Conservation (phyloP, 768 basidiomycete species). For the Lactarius akahatsu region DNA sequence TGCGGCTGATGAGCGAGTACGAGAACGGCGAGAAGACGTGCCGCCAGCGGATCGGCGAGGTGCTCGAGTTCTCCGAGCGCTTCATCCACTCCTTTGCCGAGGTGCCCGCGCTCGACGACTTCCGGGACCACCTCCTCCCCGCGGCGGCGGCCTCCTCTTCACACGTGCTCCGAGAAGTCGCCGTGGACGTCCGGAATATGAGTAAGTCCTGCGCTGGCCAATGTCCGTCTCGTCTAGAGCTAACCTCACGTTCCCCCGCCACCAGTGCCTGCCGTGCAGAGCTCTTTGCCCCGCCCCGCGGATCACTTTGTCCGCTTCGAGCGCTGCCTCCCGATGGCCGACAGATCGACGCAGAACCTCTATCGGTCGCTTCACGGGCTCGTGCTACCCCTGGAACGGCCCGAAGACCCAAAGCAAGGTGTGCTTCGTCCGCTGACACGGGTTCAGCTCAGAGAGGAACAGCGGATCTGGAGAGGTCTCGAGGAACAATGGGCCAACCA, state of each 20-base stretch:
- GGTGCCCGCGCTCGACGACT: constrained; percentile 13
- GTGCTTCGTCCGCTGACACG: constrained; percentile 9
- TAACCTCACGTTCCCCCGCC: not conserved
- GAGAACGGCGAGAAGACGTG: constrained; percentile 4
- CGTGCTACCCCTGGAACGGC: constrained; percentile 14
- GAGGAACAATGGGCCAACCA: constrained; percentile 9
- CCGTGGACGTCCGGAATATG: not conserved
- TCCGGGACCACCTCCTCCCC: constrained; percentile 17
- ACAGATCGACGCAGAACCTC: constrained; percentile 8
- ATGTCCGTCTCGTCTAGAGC: not conserved
- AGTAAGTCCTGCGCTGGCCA: not conserved
- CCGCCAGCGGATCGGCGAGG: constrained; percentile 4
- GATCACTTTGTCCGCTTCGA: constrained; percentile 7
- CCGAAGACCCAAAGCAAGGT: constrained; percentile 11
- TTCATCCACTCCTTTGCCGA: constrained; percentile 16
- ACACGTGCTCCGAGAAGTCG: not conserved
- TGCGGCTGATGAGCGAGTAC: constrained; percentile 20
- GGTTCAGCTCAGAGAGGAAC: constrained; percentile 14
- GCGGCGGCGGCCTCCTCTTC: constrained; percentile 6
- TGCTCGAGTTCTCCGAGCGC: constrained; percentile 15
- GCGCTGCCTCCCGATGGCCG: constrained; percentile 2
- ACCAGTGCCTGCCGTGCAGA: constrained; percentile 2
- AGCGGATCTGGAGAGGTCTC: not conserved
- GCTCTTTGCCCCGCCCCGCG: constrained; percentile 3
- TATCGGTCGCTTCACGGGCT: constrained; percentile 8